These are phyloP conservation scores for Neonothopanus nambi DNA, from an alignment of 1,284 basidiomycete species.

Conservation along the genomic window DNA sequence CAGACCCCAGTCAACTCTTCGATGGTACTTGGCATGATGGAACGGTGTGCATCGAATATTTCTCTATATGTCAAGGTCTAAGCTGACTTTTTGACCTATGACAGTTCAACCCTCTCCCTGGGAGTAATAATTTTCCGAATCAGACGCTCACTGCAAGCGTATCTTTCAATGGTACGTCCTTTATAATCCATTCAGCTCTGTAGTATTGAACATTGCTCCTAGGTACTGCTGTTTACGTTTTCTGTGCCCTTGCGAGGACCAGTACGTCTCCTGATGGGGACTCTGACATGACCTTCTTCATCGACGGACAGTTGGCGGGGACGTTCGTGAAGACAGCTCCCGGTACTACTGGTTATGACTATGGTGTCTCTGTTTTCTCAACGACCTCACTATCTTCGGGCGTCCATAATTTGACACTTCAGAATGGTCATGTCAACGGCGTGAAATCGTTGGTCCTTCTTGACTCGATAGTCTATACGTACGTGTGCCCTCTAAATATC, in stretches of 20 bases:
- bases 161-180: slow-evolving; percentile 23
- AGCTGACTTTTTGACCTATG: slow-evolving; percentile 24
- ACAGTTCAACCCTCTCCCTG: slow-evolving; percentile 21
- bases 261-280: slow-evolving; percentile 14
- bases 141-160: slow-evolving; percentile 17
- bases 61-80: slow-evolving; percentile 11
- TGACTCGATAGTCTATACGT: slow-evolving; percentile 11
- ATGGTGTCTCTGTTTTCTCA: slow-evolving; percentile 5
- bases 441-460: slow-evolving; percentile 2
- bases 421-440: slow-evolving; percentile 11
- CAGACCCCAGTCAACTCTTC: neutral
- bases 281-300: slow-evolving; percentile 29
- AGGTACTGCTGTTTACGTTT: slow-evolving; percentile 33
- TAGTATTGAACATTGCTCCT: neutral
- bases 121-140: slow-evolving; percentile 19
- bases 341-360: slow-evolving; percentile 4
- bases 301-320: slow-evolving; percentile 27
- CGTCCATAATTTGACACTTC: slow-evolving; percentile 2
- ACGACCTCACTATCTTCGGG: neutral
- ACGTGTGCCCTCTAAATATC: neutral
- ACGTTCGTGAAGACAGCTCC: slow-evolving; percentile 17
- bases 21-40: slow-evolving; percentile 10
- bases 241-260: slow-evolving; percentile 24
- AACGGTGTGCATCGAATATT: slow-evolving; percentile 4
- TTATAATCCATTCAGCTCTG: slow-evolving; percentile 9